These are phyloP conservation scores for Vitis rupestris DNA, from an alignment of 164 flowering plant species.

Conservation along the genomic window DNA sequence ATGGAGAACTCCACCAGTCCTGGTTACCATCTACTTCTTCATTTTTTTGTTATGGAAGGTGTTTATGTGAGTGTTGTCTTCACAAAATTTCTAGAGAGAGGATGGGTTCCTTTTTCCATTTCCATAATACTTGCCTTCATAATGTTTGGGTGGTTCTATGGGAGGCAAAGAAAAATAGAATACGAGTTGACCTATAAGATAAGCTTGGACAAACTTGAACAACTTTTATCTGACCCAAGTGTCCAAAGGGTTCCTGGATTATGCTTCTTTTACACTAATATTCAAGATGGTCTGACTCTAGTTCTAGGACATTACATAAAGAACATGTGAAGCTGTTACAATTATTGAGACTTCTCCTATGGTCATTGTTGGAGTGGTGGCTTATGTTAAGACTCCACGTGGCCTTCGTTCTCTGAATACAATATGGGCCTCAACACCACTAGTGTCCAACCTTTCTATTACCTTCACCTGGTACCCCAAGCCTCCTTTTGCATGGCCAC, in stretches of 20 bases:
- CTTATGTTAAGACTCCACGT: constrained; percentile 80
- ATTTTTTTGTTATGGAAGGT: constrained; percentile 64
- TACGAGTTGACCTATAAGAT: constrained; percentile 64
- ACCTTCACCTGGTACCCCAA: too few relatives aligned
- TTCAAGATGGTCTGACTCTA: constrained; percentile 76
- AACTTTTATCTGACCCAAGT: constrained; percentile 48
- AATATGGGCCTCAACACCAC: constrained; percentile 79
- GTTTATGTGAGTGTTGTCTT: constrained; percentile 69
- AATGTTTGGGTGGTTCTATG: constrained; percentile 89
- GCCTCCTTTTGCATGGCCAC: too few relatives aligned
- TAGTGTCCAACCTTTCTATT: too few relatives aligned
- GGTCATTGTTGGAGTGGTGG: constrained; percentile 86
- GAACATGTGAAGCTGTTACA: constrained; percentile 83
- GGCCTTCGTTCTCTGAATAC: constrained; percentile 77
- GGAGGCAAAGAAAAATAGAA: constrained; percentile 68
- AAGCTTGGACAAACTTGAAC: constrained; percentile 39
- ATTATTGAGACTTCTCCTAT: constrained; percentile 79
- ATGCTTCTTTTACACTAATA: constrained; percentile 80
- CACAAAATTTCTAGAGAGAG: constrained; percentile 74
- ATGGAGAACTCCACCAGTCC: constrained; percentile 57
- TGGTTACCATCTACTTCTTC: constrained; percentile 53
- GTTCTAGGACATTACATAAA: constrained; percentile 69
- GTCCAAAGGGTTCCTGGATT: constrained; percentile 76
- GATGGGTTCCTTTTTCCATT: constrained; percentile 90
- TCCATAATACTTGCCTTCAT: constrained; percentile 68